phyloP scores from a whole-genome alignment of 1,284 basidiomycete species.

The Microbotryomycetes sp. region DNA sequence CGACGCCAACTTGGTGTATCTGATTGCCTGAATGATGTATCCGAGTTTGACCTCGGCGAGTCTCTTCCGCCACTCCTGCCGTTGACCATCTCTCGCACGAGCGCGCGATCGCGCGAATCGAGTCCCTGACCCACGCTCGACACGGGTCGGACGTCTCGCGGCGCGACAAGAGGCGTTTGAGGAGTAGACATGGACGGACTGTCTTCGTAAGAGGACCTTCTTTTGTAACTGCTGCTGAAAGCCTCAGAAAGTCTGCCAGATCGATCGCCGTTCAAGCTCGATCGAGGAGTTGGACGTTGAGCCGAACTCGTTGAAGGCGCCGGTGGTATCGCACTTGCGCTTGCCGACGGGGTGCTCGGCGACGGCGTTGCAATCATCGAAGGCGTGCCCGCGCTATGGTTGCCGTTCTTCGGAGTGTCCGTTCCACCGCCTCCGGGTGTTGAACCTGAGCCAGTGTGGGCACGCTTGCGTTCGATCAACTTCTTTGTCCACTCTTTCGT shows the following conservation, averaged over 20 bases:
- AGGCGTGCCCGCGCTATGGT: neutral
- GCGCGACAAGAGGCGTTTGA: neutral
- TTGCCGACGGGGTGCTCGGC: neutral
- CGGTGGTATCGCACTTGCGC: neutral
- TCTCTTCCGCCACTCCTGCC: no score
- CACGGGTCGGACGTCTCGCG: neutral
- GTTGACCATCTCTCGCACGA: neutral
- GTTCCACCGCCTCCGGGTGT: neutral
- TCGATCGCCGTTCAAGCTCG: neutral
- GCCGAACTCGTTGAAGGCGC: neutral
- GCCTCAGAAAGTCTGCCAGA: no score
- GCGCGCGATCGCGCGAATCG: neutral
- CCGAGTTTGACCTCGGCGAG: no score
- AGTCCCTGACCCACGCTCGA: neutral
- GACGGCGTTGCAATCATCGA: neutral
- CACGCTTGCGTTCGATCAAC: constrained; percentile 23
- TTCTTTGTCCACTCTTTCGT: constrained; percentile 62
- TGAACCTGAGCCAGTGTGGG: neutral
- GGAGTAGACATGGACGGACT: neutral
- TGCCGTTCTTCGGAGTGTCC: neutral
- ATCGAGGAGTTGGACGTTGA: neutral
- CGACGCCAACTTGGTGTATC: no score
- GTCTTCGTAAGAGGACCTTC: neutral
- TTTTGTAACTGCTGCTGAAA: no score
- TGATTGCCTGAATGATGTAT: no score